Evolutionary conservation across 1,284 basidiomycete genomes (phyloP).

Genomic region (Cryptococcus neoformans): DNA sequence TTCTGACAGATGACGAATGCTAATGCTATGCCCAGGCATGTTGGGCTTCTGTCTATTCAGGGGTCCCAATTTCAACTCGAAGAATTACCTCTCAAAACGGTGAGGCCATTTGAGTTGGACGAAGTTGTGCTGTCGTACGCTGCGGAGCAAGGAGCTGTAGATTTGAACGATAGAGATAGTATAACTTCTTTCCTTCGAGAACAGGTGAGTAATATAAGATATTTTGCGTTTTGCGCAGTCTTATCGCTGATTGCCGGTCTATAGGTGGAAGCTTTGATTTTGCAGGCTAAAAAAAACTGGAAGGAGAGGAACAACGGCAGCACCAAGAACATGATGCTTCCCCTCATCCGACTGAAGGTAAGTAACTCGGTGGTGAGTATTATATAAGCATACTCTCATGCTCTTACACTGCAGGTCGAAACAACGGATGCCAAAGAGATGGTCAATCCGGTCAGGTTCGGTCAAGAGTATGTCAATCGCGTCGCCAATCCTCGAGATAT

Average conservation of each 20-base stretch:
- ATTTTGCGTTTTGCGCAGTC: constrained; percentile 1
- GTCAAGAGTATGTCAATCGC: constrained; percentile 86
- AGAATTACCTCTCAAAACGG: constrained; percentile 82
- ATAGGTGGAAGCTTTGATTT: constrained; percentile 73
- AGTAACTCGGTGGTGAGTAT: constrained; percentile 3
- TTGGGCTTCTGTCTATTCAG: constrained; percentile 79
- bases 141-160: constrained; percentile 66
- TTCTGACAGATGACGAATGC: not conserved
- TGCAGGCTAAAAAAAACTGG: constrained; percentile 72
- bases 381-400: too few relatives aligned
- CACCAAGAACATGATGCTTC: constrained; percentile 66
- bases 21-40: constrained; percentile 60
- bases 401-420: constrained; percentile 62
- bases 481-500: constrained; percentile 94
- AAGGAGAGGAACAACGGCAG: constrained; percentile 64
- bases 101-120: constrained; percentile 92
- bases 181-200: constrained; percentile 74
- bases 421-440: constrained; percentile 84
- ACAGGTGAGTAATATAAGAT: constrained; percentile 53
- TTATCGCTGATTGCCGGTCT: not conserved
- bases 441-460: constrained; percentile 94
- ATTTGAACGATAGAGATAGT: constrained; percentile 72
- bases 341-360: constrained; percentile 83
- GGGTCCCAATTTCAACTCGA: constrained; percentile 81
- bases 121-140: constrained; percentile 71